These are phyloP conservation scores for Citrus sp. DNA, from an alignment of 345 rosid species.

Conservation along the genomic window DNA sequence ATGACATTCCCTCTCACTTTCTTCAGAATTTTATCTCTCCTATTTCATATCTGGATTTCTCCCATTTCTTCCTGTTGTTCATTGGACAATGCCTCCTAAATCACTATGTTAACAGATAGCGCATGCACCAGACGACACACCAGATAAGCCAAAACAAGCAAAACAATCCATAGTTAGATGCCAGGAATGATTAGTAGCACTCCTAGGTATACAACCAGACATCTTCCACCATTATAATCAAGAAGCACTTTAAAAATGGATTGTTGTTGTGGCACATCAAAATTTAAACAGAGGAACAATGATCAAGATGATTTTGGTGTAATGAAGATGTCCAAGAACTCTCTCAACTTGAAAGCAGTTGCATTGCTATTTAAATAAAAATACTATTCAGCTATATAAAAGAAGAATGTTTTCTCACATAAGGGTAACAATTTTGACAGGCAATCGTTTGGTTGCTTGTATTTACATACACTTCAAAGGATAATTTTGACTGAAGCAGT, in stretches of 20 bases:
- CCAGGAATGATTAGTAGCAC: neutral
- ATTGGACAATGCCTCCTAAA: too few relatives aligned
- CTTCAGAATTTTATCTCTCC: neutral
- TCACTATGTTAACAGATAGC: too few relatives aligned
- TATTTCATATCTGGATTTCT: neutral
- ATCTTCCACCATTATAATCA: neutral
- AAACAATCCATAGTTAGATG: neutral
- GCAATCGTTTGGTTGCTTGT: slow-evolving; percentile 54
- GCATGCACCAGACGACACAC: too few relatives aligned
- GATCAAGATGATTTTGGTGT: neutral
- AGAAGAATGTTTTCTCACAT: slow-evolving; percentile 40
- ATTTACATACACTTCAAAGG: slow-evolving; percentile 71
- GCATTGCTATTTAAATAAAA: neutral
- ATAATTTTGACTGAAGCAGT: slow-evolving; percentile 58
- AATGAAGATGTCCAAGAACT: neutral
- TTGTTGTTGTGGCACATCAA: too few relatives aligned
- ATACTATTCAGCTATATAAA: neutral
- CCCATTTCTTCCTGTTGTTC: too few relatives aligned
- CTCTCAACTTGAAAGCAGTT: neutral
- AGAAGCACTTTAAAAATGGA: too few relatives aligned
- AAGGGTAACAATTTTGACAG: slow-evolving; percentile 57
- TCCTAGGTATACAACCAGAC: neutral
- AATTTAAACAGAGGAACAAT: neutral
- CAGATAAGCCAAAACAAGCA: neutral
- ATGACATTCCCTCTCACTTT: neutral